Conservation (phyloP, 345 rosid species). For the Arabidopsis suecica region DNA sequence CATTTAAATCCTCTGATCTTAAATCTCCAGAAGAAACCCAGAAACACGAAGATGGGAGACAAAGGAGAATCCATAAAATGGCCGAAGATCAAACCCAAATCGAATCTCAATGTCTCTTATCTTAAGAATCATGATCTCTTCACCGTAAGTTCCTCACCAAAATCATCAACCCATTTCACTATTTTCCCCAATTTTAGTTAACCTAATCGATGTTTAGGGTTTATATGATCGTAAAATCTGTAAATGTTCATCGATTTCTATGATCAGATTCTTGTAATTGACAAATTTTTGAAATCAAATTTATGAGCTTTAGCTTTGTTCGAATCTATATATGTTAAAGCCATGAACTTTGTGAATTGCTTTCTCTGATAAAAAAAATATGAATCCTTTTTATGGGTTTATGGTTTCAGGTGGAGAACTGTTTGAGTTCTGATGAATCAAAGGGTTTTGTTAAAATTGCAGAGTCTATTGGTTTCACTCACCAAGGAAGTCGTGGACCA, state of each 20-base stretch:
- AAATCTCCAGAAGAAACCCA: conserved; percentile 26
- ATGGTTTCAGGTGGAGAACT: conserved; percentile 65
- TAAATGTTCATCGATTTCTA: neutral
- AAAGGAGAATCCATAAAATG: conserved; percentile 54
- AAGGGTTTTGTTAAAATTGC: conserved; percentile 66
- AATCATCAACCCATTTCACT: neutral
- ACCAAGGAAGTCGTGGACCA: conserved; percentile 96
- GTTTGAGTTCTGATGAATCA: conserved; percentile 71
- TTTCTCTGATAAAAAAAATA: neutral
- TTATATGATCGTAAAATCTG: neutral
- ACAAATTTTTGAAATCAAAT: neutral
- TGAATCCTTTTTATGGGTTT: neutral
- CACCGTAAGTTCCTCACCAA: conserved; percentile 52
- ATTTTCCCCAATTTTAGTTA: neutral
- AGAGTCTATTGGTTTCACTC: conserved; percentile 80
- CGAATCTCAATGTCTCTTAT: conserved; percentile 52
- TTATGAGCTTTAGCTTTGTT: conserved; percentile 7
- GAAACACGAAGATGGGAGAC: conserved; percentile 59
- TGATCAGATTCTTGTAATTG: neutral
- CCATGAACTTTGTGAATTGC: neutral
- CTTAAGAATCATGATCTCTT: conserved; percentile 74
- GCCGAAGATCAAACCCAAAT: conserved; percentile 68
- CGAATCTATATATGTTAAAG: neutral
- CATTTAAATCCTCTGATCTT: neutral
- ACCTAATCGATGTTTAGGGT: neutral